Conservation (phyloP, 176 grass and related monocot genomes). For the Carex myosuroides region DNA sequence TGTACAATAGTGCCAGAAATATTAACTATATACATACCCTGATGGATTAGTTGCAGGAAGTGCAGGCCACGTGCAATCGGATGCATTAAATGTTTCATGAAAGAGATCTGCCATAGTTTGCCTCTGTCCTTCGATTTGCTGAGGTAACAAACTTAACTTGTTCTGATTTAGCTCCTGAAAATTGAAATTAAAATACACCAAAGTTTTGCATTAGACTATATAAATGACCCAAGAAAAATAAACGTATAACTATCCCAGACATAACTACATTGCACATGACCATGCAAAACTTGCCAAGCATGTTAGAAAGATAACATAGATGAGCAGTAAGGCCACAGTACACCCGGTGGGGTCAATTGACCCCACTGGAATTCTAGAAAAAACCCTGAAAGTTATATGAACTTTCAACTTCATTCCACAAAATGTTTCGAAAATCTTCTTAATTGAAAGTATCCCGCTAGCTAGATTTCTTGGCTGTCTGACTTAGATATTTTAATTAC, state of each 20-base stretch:
- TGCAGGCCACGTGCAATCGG: conserved; percentile 22
- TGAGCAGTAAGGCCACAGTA: background rate
- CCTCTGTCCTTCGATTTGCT: conserved; percentile 36
- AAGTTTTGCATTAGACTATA: background rate
- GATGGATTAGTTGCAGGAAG: conserved; percentile 26
- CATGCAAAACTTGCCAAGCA: background rate
- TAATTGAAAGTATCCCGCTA: background rate
- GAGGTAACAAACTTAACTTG: conserved; percentile 29
- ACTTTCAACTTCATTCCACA: background rate
- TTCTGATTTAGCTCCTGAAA: conserved; percentile 51
- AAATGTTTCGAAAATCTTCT: background rate
- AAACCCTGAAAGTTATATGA: background rate
- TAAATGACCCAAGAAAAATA: background rate
- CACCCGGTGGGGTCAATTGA: background rate
- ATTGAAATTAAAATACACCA: conserved; percentile 12
- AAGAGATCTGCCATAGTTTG: conserved; percentile 84
- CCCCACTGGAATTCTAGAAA: background rate
- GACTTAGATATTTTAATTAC: background rate
- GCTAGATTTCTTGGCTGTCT: background rate
- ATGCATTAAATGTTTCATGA: conserved; percentile 59
- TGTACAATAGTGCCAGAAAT: conserved; percentile 17
- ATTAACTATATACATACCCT: conserved; percentile 35
- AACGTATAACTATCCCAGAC: background rate
- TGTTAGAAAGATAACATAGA: background rate
- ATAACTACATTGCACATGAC: conserved; percentile 3